Conservation (phyloP, 2,329 filamentous ascomycete species). For the Phaeosphaeria sp. region DNA sequence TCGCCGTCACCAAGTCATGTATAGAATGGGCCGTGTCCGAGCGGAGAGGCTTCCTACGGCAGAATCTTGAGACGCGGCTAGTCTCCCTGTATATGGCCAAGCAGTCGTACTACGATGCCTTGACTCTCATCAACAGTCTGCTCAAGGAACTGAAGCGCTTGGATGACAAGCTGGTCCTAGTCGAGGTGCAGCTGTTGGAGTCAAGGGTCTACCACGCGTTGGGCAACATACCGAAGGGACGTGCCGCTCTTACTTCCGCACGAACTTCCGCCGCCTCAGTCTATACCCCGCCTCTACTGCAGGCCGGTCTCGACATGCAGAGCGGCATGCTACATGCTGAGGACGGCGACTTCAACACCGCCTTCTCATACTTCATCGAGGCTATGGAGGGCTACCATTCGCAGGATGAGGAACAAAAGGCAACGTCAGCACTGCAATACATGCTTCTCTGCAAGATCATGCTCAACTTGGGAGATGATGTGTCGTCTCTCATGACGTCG, state of each 20-base stretch:
- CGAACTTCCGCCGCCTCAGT: constrained; percentile 95
- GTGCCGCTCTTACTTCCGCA: constrained; percentile 91
- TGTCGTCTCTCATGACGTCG: constrained; percentile 90
- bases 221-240: constrained; percentile 94
- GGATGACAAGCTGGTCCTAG: constrained; percentile 96
- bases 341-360: constrained; percentile 98
- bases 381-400: constrained; percentile 95
- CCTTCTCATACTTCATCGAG: constrained; percentile 99
- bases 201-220: constrained; percentile 97
- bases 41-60: constrained; percentile 92
- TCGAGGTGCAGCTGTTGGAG: constrained; percentile 97
- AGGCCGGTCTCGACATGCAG: constrained; percentile 98
- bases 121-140: constrained; percentile 94
- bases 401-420: constrained; percentile 85
- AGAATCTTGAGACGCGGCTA: constrained; percentile 96
- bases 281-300: constrained; percentile 92
- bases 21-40: constrained; percentile 99
- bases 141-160: constrained; percentile 96
- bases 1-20: constrained; percentile 95
- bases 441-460: constrained; percentile 99
- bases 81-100: constrained; percentile 96
- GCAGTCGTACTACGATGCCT: constrained; percentile 94
- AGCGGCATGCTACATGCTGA: constrained; percentile 98
- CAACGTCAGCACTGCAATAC: constrained; percentile 98
- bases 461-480: constrained; percentile 95